Conservation (phyloP, 192 early-diverging fungal genomes). For the Haplosporangium gracile region DNA sequence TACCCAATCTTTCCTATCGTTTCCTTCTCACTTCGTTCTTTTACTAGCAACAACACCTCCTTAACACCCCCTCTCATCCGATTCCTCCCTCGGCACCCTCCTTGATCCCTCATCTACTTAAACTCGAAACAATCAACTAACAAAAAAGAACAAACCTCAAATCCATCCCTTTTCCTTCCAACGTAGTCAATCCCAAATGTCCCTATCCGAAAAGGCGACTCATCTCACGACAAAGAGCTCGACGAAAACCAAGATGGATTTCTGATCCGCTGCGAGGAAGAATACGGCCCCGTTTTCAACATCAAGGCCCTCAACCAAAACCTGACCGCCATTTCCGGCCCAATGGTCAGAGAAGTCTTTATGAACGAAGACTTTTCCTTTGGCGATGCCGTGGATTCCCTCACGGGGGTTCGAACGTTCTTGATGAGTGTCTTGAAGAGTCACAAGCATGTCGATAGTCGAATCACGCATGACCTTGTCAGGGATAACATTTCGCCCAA, state of each 20-base stretch:
- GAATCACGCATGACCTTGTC: slow-evolving; percentile 26
- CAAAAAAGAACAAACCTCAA: not conserved
- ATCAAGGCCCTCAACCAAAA: slow-evolving; percentile 11
- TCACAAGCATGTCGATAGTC: slow-evolving; percentile 15
- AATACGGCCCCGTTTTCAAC: slow-evolving; percentile 49
- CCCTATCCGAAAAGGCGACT: slow-evolving; percentile 25
- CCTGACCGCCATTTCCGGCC: slow-evolving; percentile 40
- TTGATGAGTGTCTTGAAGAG: slow-evolving; percentile 19
- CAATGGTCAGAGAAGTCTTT: slow-evolving; percentile 49
- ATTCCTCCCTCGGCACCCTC: not conserved
- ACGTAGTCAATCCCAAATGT: slow-evolving; percentile 30
- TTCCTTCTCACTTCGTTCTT: not conserved
- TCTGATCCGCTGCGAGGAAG: slow-evolving; percentile 14
- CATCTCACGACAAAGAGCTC: slow-evolving; percentile 31
- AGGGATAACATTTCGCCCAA: slow-evolving; percentile 53
- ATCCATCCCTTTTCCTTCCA: not conserved
- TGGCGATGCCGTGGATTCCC: slow-evolving; percentile 17
- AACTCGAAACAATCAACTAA: not conserved
- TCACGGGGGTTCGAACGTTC: slow-evolving; percentile 32
- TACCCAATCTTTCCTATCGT: not conserved
- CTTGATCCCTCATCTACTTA: not conserved
- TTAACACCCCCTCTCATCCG: not conserved
- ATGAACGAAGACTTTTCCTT: slow-evolving; percentile 51
- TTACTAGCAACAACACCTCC: not conserved
- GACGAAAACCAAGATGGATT: slow-evolving; percentile 16